These are phyloP conservation scores for Euphrasia arctica DNA, from an alignment of 305 asterid species.

Conservation along the genomic window DNA sequence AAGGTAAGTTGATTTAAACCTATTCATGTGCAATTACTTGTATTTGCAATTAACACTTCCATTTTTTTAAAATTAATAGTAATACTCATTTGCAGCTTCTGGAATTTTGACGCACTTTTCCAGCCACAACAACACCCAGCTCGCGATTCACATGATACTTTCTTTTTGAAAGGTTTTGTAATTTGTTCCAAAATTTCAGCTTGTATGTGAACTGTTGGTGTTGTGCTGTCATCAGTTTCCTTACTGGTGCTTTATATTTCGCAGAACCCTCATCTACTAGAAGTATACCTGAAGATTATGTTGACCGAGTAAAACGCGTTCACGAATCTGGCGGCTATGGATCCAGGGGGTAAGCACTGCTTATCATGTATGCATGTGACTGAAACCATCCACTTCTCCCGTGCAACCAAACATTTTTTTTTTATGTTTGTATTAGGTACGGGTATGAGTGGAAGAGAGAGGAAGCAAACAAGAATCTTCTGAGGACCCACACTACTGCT, in stretches of 20 bases:
- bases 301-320: conserved; percentile 72
- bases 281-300: conserved; percentile 85
- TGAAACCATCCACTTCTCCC: conserved; percentile 7
- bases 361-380: conserved; percentile 11
- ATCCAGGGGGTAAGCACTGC: conserved; percentile 71
- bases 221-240: conserved; percentile 24
- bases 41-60: conserved; percentile 7
- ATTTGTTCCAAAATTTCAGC: conserved; percentile 22
- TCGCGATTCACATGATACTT: conserved; percentile 96
- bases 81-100: conserved; percentile 54
- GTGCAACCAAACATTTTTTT: conserved; percentile 8
- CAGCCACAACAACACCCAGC: conserved; percentile 99
- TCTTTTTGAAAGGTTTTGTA: conserved; percentile 70
- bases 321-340: conserved; percentile 94
- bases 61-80: background rate
- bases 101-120: conserved; percentile 96
- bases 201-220: conserved; percentile 17
- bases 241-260: conserved; percentile 22
- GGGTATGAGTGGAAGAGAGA: conserved; percentile 94
- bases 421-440: conserved; percentile 48
- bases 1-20: background rate
- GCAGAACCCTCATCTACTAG: conserved; percentile 84
- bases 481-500: conserved; percentile 97
- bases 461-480: conserved; percentile 92
- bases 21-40: conserved; percentile 5